Evolutionary conservation across 2,329 filamentous ascomycete species (phyloP).

Genomic region (Blastomyces percursus): DNA sequence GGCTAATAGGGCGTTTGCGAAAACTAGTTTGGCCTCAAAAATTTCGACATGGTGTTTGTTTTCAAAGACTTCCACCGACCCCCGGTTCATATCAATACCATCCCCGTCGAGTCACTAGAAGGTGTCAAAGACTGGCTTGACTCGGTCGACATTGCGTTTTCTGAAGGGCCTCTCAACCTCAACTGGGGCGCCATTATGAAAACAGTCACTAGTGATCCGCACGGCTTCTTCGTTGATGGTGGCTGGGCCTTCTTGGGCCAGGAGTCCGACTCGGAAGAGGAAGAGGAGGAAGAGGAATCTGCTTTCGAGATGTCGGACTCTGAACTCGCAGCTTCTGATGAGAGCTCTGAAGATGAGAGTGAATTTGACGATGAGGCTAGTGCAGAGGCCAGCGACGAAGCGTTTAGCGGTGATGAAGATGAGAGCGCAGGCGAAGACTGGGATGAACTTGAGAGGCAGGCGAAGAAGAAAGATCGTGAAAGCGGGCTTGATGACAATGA

Average conservation of each 20-base stretch:
- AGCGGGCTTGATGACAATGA: constrained; percentile 45
- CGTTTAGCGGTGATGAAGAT: constrained; percentile 48
- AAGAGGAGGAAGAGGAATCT: constrained; percentile 73
- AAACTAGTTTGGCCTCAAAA: constrained; percentile 80
- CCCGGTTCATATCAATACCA: constrained; percentile 93
- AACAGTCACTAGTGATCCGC: constrained; percentile 86
- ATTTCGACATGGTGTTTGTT: constrained; percentile 96
- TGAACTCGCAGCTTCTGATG: constrained; percentile 62
- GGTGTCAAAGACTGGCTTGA: constrained; percentile 97
- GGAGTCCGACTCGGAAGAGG: constrained; percentile 63
- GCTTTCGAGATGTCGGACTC: constrained; percentile 85
- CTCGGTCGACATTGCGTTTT: constrained; percentile 86
- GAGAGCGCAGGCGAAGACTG: constrained; percentile 71
- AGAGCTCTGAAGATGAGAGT: constrained; percentile 75
- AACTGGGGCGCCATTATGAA: constrained; percentile 99
- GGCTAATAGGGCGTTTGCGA: background rate
- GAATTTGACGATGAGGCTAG: constrained; percentile 90
- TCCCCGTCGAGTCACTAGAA: constrained; percentile 88
- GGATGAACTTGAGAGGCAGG: constrained; percentile 90
- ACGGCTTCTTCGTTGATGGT: constrained; percentile 89
- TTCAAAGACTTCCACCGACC: constrained; percentile 94
- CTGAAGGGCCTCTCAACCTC: constrained; percentile 88
- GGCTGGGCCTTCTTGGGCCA: constrained; percentile 88
- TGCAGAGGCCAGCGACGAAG: constrained; percentile 60
- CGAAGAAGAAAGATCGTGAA: constrained; percentile 51